Evolutionary conservation across 768 basidiomycete genomes (phyloP), one percentile per base, ranked within the genome.

Genomic region (Mycena alexandri): DNA sequence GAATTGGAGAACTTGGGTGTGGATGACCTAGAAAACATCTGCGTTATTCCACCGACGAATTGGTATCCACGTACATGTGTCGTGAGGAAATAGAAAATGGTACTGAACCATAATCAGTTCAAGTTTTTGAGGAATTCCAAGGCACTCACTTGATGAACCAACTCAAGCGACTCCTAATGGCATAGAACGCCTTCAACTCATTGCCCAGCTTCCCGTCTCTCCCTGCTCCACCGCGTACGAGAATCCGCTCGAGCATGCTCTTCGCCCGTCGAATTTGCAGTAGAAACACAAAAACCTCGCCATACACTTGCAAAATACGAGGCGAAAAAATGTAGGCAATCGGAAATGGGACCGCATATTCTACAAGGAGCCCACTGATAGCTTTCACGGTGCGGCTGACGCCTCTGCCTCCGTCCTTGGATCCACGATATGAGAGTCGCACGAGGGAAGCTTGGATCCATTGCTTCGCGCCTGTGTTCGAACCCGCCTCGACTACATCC

Each of bases 121-220:
- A 54, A 69, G 51, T 16, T 21, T 12, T 6, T 38, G 36, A 21
- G n/a, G 38, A 36, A 48, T 19, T 38, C 9, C 50, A 53, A 13
- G 19, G 11, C n/a, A 84, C 91, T 72, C 73, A 94, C 93, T 92
- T 93, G 75, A 92, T 85, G 71, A 94, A 92, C 94, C 94, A 95
- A 63, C 91, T 90, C 65, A 95, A 72, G 61, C 90, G 89, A 70
- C 89, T 88, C 68, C 93, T 80, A 83, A 93, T 86, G 0, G 90
- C 91, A 75, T 93, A 93, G 71, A 94, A 89, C 16, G 83, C 83
- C 78, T 93, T 94, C 72, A 91, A 63, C 58, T 89, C 88, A 22
- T 78, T 80, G 41, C 77, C 80, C 54, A 79, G 53, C 29, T 73
- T 77, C 36, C 79, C 75, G 19, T 70, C 73, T 34, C 73, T 76